Base-by-base conservation (phyloP, 2,329 filamentous ascomycete species). In the Plectosphaerella plurivora region DNA sequence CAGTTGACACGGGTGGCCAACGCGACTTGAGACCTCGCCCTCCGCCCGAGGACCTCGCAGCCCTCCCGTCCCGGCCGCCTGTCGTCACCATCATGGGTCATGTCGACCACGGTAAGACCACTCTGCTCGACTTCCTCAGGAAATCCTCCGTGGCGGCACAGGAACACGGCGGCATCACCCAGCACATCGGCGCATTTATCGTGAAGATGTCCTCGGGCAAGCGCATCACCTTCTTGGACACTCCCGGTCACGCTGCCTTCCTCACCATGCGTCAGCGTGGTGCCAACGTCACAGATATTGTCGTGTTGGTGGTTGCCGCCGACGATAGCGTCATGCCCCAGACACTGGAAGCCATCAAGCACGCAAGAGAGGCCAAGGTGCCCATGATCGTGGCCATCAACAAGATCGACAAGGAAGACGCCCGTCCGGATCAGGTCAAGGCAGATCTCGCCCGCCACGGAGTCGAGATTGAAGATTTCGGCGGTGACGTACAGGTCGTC, bases 51-150 rank as follows among this genome's bases (percentile, higher is more conserved):
- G 89, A 93, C 66, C 79, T 75, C 47, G 83, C 87, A 0, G 61
- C 69, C 14, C 70, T 97, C 8, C 91, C 91, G 2, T 70, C 75
- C 35, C 83, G 95, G 15, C 93, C 94, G 8, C 95, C 94, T 0
- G 91, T 99, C 36, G 92, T 99, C 39, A 97, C 95, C 1, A 99
- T 99, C 64, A 99, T 99, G 95, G 94, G 94, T 3, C 94, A 99
- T 59, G 94, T 99, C 61, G 95, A 99, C 66, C 94, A 99, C 68
- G 94, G 94, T 51, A 99, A 99, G 74, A 99, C 94, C 1, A 99
- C 95, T 0, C 85, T 99, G 42, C 77, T 99, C 10, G 94, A 99
- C 66, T 97, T 87, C 72, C 76, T 99, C 45, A 88, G 94, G 37
- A 95, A 96, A 61, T 94, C 92, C 2, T 97, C 91, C 7, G 84